Evolutionary conservation across 768 basidiomycete species (phyloP).

Genomic region (Naganishia antarctica): DNA sequence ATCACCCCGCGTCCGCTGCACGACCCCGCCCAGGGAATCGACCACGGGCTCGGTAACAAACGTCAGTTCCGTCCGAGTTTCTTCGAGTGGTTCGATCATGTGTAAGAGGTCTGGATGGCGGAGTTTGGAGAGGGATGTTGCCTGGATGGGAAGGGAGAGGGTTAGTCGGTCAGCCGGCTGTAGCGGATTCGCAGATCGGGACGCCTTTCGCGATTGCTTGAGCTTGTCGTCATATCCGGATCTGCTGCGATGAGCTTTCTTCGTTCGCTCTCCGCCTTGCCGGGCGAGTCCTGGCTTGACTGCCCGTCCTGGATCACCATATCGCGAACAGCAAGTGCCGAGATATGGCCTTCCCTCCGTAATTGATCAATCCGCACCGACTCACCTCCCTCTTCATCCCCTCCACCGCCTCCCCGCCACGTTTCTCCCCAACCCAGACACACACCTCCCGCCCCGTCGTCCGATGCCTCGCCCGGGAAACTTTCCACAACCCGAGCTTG

Average conservation of each 20-base stretch:
- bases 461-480: slow-evolving; percentile 80
- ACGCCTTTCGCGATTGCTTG: too few species aligned
- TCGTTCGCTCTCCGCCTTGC: too few species aligned
- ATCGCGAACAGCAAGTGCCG: background rate
- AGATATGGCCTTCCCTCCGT: background rate
- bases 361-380: slow-evolving; percentile 31
- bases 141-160: slow-evolving; percentile 49
- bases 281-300: too few species aligned
- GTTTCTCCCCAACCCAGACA: slow-evolving; percentile 89
- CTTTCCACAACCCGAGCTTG: slow-evolving; percentile 79
- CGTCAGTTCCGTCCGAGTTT: slow-evolving; percentile 77
- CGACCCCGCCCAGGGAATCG: slow-evolving; percentile 61
- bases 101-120: slow-evolving; percentile 93
- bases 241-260: too few species aligned
- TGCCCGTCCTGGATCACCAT: background rate
- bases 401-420: slow-evolving; percentile 64
- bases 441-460: slow-evolving; percentile 83
- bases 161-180: background rate
- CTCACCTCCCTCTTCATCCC: slow-evolving; percentile 78
- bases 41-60: slow-evolving; percentile 90
- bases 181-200: too few species aligned
- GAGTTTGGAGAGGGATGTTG: slow-evolving; percentile 72
- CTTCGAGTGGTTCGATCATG: slow-evolving; percentile 95
- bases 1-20: background rate
- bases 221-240: too few species aligned